A percentile compares a stretch with the other conserved stretches of the same genome.
Conservation (phyloP, 2,329 filamentous ascomycete genomes). For the Cladosporium phlei region DNA sequence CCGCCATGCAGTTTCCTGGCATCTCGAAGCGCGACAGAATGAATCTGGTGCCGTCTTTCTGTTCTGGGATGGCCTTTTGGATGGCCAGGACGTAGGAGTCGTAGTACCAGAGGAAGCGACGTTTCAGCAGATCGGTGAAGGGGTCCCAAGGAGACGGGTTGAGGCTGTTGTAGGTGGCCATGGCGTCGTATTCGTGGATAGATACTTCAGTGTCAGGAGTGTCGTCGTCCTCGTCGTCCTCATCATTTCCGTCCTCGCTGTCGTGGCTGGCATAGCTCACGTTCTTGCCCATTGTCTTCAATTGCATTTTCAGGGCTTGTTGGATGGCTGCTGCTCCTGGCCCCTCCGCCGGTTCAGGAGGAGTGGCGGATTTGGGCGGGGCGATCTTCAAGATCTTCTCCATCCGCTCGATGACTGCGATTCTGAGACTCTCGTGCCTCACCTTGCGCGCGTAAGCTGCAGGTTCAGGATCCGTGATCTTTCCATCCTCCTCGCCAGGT, state of each 20-base stretch:
- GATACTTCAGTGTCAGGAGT: slow-evolving; percentile 20
- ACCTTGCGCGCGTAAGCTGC: slow-evolving; percentile 56
- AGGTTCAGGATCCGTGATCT: slow-evolving; percentile 25
- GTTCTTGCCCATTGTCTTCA: background rate
- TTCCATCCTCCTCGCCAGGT: slow-evolving; percentile 77
- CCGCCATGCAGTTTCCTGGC: slow-evolving; percentile 73
- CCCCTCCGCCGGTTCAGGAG: background rate
- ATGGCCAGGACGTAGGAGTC: slow-evolving; percentile 76
- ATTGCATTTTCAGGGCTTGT: background rate
- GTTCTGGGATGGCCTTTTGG: slow-evolving; percentile 57
- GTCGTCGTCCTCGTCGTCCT: slow-evolving; percentile 12
- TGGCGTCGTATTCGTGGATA: slow-evolving; percentile 39
- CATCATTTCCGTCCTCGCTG: background rate
- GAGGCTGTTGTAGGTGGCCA: slow-evolving; percentile 26
- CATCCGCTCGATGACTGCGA: slow-evolving; percentile 79
- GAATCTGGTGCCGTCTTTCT: slow-evolving; percentile 62
- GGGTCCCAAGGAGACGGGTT: slow-evolving; percentile 63
- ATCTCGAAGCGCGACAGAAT: slow-evolving; percentile 84
- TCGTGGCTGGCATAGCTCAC: background rate
- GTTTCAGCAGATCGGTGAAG: slow-evolving; percentile 86
- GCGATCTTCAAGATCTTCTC: slow-evolving; percentile 71
- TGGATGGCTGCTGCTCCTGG: background rate
- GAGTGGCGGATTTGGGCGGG: slow-evolving; percentile 23
- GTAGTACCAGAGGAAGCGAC: slow-evolving; percentile 93
- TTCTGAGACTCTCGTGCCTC: slow-evolving; percentile 79